Evolutionary conservation across 805 yeast genomes (phyloP), one percentile per base, ranked within the genome.

Genomic region (Starmerella sp.): DNA sequence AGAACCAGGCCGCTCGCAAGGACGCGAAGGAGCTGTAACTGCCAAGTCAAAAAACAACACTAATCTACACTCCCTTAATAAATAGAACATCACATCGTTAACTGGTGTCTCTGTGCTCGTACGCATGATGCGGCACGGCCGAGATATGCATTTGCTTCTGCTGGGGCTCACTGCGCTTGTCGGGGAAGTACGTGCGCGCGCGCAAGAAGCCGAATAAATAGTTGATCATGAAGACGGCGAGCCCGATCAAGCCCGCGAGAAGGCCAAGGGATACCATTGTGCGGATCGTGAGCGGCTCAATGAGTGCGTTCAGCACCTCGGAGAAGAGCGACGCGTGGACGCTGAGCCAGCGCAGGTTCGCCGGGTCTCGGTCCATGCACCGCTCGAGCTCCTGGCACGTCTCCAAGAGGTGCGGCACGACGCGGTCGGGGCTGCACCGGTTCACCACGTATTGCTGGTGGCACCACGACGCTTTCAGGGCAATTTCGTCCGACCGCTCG

Each of bases 351-450:
- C 83, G 84, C 7, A 82, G 73, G 0, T 68, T 67, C 2, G 76
- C 75, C 6, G 95, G 89, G 60, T 87, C 90, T 46, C 79, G 69
- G 60, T 82, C 79, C 89, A 87, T 87, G 67, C 97, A 91, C 54
- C 74, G 77, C 61, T 79, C 83, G 85, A 93, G 85, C 34, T 73
- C 76, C 28, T 76, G 70, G 66, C 98, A 91, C 10, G 22, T 30
- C 13, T 57, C 62, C 55, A 82, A 87, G n/a, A 89, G 68, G 0
- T 86, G 87, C 0, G 95, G 96, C 0, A 82, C 86, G 14, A 88
- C 69, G 1, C 77, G 75, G 7, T 77, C 74, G 1, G 69, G 65
- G 14, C 62, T 60, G 67, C 98, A 91, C 57, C 80, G 76, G 67
- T 91, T 90, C 32, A 79, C 67, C 22, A 76, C 66, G 66, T 82